Percentiles rank a stretch among this genome's conserved stretches.
Evolutionary conservation across 805 yeast genomes (phyloP).

Genomic region (Candida coleopterorum): DNA sequence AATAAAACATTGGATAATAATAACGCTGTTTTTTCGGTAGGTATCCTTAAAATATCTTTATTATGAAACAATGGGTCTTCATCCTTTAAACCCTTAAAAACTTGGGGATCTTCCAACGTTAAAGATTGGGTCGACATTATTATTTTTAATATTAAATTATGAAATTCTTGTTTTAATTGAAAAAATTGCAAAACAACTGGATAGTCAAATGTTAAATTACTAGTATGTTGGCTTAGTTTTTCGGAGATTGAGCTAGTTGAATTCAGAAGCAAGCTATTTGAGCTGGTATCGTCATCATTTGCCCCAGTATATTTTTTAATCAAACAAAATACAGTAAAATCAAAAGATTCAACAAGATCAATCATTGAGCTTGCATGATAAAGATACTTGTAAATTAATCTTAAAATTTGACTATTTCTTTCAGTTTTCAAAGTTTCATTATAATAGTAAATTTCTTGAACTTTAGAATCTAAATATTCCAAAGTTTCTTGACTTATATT

Average conservation of each 20-base stretch:
- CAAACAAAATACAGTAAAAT: slow-evolving; percentile 50
- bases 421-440: slow-evolving; percentile 30
- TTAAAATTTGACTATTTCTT: slow-evolving; percentile 49
- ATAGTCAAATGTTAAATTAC: slow-evolving; percentile 39
- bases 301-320: slow-evolving; percentile 24
- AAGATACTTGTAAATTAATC: slow-evolving; percentile 50
- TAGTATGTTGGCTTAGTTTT: slow-evolving; percentile 9
- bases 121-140: slow-evolving; percentile 66
- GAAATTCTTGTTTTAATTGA: slow-evolving; percentile 67
- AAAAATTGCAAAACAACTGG: slow-evolving; percentile 65
- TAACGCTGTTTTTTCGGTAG: slow-evolving; percentile 47
- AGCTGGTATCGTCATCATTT: neutral
- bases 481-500: slow-evolving; percentile 39
- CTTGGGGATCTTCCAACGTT: slow-evolving; percentile 71
- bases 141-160: slow-evolving; percentile 52
- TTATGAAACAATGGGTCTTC: slow-evolving; percentile 44
- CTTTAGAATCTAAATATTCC: slow-evolving; percentile 31
- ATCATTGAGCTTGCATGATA: slow-evolving; percentile 45
- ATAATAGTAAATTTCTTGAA: slow-evolving; percentile 33
- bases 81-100: slow-evolving; percentile 58
- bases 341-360: slow-evolving; percentile 56
- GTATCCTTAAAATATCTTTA: slow-evolving; percentile 31
- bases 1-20: slow-evolving; percentile 44
- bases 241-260: neutral
- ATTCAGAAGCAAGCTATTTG: neutral